Percentiles rank a stretch among this genome's conserved stretches.
Evolutionary conservation across 139 green algal genomes (phyloP).

Genomic region (Chlamydomonas sphaeroides): DNA sequence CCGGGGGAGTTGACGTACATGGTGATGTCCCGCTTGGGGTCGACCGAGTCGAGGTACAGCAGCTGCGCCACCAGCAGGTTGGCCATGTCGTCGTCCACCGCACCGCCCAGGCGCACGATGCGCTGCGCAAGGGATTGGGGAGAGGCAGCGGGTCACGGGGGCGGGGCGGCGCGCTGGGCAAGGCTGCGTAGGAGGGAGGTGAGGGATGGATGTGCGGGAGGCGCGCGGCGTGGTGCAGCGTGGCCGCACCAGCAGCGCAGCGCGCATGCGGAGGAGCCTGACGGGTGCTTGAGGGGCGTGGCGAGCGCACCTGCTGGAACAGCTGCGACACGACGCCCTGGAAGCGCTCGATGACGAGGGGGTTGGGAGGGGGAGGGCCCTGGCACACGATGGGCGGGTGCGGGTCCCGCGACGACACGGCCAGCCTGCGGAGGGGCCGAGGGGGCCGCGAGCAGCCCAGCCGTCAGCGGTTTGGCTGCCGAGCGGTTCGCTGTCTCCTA

Average conservation of each 20-base stretch:
- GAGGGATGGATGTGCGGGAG: too few relatives aligned
- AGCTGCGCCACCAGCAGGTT: constrained; percentile 99
- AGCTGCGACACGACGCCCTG: constrained; percentile 97
- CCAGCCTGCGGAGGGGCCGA: constrained; percentile 45
- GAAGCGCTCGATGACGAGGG: constrained; percentile 96
- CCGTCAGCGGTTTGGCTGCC: too few relatives aligned
- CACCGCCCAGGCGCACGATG: constrained; percentile 94
- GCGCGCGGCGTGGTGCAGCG: too few relatives aligned
- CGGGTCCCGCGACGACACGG: constrained; percentile 49
- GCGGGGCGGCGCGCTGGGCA: too few relatives aligned
- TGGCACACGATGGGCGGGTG: constrained; percentile 60
- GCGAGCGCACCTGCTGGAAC: constrained; percentile 95
- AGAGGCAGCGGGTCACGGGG: too few relatives aligned
- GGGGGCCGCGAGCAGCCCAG: too few relatives aligned
- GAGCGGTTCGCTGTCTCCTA: too few relatives aligned
- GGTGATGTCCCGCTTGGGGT: constrained; percentile 90
- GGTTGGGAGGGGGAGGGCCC: constrained; percentile 76
- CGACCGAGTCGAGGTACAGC: constrained; percentile 93
- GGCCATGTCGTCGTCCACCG: constrained; percentile 99
- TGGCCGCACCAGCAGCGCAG: too few relatives aligned
- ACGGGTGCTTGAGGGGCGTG: too few relatives aligned
- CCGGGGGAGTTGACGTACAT: constrained; percentile 99
- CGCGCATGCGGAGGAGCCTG: too few relatives aligned
- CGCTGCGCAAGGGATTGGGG: constrained; percentile 68
- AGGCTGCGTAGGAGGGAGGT: neutral